Evolutionary conservation across 108 stramenopile species (phyloP).

Genomic region (Pseudonitzschia pungens): DNA sequence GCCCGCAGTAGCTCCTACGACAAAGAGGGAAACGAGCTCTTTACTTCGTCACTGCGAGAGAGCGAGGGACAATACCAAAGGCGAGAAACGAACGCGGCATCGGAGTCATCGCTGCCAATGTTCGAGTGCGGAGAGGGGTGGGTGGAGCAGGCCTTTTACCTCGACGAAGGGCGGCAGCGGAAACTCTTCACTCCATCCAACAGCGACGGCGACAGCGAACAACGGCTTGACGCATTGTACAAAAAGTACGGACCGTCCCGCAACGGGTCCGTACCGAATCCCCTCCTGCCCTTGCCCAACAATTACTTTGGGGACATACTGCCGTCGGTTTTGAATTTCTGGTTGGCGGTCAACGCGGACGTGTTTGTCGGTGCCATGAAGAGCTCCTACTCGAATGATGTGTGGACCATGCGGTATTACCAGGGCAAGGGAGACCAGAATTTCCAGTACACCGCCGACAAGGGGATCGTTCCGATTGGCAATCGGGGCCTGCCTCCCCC

Average conservation of each 20-base stretch:
- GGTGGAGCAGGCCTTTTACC: conserved; percentile 38
- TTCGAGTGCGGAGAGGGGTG: conserved; percentile 63
- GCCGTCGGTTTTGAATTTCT: conserved; percentile 67
- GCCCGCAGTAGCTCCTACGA: conserved; percentile 19
- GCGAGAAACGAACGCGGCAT: background rate
- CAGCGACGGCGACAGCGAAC: background rate
- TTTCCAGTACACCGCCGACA: conserved; percentile 43
- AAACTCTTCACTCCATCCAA: background rate
- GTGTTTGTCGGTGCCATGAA: conserved; percentile 64
- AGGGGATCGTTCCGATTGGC: conserved; percentile 28
- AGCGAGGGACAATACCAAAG: background rate
- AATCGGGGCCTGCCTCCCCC: conserved; percentile 46
- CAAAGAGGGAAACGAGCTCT: background rate
- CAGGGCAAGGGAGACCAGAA: conserved; percentile 44
- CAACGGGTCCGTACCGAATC: background rate
- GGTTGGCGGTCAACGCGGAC: conserved; percentile 52
- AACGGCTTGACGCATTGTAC: background rate
- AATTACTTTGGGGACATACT: conserved; percentile 46
- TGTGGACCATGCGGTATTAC: conserved; percentile 70
- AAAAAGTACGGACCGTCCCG: background rate
- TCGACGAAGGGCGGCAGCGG: background rate
- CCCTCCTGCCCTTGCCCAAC: conserved; percentile 10
- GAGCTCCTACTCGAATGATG: conserved; percentile 63
- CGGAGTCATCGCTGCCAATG: conserved; percentile 27
- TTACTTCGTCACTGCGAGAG: background rate